Base-by-base conservation (phyloP, 2,329 filamentous ascomycete genomes). In the Aspergillus latus region DNA sequence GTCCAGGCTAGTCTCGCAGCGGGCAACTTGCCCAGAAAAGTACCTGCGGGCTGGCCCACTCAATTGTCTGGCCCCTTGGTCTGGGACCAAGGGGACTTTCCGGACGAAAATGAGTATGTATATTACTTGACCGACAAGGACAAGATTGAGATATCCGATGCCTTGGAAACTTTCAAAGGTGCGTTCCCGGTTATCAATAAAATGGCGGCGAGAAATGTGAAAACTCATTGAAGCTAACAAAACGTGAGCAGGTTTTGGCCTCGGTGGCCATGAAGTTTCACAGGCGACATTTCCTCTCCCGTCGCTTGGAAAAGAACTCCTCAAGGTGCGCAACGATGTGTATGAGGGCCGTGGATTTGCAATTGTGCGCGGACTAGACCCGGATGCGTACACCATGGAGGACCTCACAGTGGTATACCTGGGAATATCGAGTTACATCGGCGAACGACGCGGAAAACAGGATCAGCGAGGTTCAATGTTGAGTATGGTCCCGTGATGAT, bases 351-450 rank as follows among this genome's bases (percentile, higher is more conserved):
- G 55, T 30, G 55, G 55, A 10, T 57, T 57, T 49, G 50, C 49
- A 10, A 53, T 57, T 42, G 55, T 57, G n/a, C 55, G 55, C 32
- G 55, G 55, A 4, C 48, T 57, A 13, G 46, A 57, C 39, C 55
- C 55, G 16, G 49, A 57, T 26, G 55, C 45, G 40, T 57, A 57
- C 46, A 13, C 36, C 8, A 40, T 57, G 45, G 55, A 57, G 16
- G 55, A 57, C n/a, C 55, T 57, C 45, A 57, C 55, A 11, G 49
- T 52, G 39, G 50, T 57, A 46, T 57, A 57, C 15, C 10, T 57
- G 45, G 55, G 55, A 28, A 57, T 57, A 30, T 57, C 55, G 30
- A 57, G 55, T 45, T 57, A 57, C 45, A 50, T 57, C 44, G 55
- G 55, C 39, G 55, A 53, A 32, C 29, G 55, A 40, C 55, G 55